Conservation (phyloP, 2,329 filamentous ascomycete species). For the Beauveria sp. region DNA sequence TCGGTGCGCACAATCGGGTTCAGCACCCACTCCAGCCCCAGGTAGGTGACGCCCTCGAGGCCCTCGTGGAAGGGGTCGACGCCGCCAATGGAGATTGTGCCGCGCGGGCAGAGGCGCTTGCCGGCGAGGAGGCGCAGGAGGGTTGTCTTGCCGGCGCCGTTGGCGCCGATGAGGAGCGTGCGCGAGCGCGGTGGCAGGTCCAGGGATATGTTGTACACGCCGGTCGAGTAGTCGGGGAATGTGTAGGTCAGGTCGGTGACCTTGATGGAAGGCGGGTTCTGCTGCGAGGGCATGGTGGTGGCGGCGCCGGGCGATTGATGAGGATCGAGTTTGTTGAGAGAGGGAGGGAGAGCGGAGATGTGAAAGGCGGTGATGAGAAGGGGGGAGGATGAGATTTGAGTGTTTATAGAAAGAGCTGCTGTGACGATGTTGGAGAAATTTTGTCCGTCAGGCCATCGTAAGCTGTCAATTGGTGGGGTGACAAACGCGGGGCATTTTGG, state of each 20-base stretch:
- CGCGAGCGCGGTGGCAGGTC: conserved; percentile 74
- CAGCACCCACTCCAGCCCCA: conserved; percentile 95
- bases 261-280: conserved; percentile 53
- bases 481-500: not conserved
- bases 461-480: conserved; percentile 1
- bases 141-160: conserved; percentile 95
- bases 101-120: conserved; percentile 78
- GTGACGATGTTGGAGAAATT: not conserved
- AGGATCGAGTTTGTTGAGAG: not conserved
- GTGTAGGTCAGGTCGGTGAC: conserved; percentile 75
- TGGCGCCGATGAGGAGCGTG: conserved; percentile 89
- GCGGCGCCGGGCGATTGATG: not conserved
- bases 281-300: conserved; percentile 20
- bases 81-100: conserved; percentile 68
- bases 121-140: conserved; percentile 89
- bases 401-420: not conserved
- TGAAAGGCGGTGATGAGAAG: not conserved
- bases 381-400: not conserved
- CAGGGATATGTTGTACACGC: conserved; percentile 66
- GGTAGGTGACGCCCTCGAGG: conserved; percentile 91
- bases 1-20: conserved; percentile 95
- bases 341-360: not conserved
- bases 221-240: conserved; percentile 79
- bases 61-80: conserved; percentile 87
- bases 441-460: not conserved